Conservation (phyloP, 352 stramenopile species). For the Halophytophthora batemanensis region DNA sequence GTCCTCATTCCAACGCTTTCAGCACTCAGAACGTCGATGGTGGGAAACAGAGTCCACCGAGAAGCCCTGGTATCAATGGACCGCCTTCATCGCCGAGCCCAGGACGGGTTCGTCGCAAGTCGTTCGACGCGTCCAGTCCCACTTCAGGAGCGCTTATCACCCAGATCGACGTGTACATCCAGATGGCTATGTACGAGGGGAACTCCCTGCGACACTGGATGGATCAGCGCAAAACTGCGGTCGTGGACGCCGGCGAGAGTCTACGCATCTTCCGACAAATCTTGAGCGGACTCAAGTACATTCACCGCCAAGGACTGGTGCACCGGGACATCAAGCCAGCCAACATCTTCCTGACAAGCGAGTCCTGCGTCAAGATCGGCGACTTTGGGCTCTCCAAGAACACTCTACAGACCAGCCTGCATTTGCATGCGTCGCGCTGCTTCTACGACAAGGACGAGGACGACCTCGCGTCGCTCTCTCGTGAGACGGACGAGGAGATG, state of each 20-base stretch:
- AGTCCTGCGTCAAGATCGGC: slow-evolving; percentile 78
- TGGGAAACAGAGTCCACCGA: slow-evolving; percentile 9
- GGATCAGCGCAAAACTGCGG: slow-evolving; percentile 35
- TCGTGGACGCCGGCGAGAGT: slow-evolving; percentile 43
- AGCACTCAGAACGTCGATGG: slow-evolving; percentile 9
- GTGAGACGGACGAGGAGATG: slow-evolving; percentile 22
- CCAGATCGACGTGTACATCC: slow-evolving; percentile 87
- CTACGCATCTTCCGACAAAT: slow-evolving; percentile 76
- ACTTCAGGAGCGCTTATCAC: slow-evolving; percentile 37
- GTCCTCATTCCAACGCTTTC: slow-evolving; percentile 16
- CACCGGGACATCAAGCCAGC: slow-evolving; percentile 82
- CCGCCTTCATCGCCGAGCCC: slow-evolving; percentile 10
- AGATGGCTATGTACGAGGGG: slow-evolving; percentile 93
- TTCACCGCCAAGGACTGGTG: slow-evolving; percentile 68
- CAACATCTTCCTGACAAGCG: slow-evolving; percentile 76
- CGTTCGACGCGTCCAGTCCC: slow-evolving; percentile 12
- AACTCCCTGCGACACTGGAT: slow-evolving; percentile 86
- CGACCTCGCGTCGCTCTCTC: slow-evolving; percentile 18
- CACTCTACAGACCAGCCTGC: slow-evolving; percentile 51
- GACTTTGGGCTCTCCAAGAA: slow-evolving; percentile 83
- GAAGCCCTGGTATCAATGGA: slow-evolving; percentile 17
- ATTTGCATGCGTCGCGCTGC: slow-evolving; percentile 54
- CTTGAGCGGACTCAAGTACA: slow-evolving; percentile 71
- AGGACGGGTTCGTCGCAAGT: slow-evolving; percentile 14
- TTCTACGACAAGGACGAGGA: slow-evolving; percentile 35